A percentile compares a stretch with the other conserved stretches of the same genome.
Conservation (phyloP, 805 yeast genomes). For the Brettanomyces sp. region DNA sequence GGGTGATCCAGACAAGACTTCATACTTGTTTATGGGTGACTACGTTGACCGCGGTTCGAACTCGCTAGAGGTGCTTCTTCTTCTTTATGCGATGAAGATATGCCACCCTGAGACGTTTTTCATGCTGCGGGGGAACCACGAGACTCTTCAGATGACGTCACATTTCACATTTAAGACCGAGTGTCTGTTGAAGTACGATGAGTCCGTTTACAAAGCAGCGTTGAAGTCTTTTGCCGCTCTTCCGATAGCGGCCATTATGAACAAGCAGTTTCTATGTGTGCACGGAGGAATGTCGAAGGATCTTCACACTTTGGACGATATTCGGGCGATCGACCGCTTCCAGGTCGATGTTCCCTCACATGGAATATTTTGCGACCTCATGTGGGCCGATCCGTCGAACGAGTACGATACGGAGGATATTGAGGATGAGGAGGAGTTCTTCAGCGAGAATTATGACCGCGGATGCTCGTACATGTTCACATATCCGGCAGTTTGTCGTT, state of each 20-base stretch:
- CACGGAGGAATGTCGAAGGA: constrained; percentile 96
- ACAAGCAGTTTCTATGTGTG: constrained; percentile 87
- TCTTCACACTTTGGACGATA: constrained; percentile 57
- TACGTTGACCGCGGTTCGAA: constrained; percentile 93
- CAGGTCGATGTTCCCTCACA: constrained; percentile 80
- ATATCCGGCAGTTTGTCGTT: constrained; percentile 71
- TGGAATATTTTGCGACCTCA: constrained; percentile 88
- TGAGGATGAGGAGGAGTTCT: constrained; percentile 4
- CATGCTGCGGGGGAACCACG: constrained; percentile 91
- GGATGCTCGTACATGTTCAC: constrained; percentile 92
- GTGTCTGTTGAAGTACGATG: constrained; percentile 75
- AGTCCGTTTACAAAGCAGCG: constrained; percentile 58
- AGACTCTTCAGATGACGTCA: constrained; percentile 84
- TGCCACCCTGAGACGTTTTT: constrained; percentile 66
- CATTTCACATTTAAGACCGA: constrained; percentile 90
- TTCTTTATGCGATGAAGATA: constrained; percentile 70
- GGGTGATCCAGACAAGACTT: constrained; percentile 69
- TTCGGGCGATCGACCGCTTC: constrained; percentile 66
- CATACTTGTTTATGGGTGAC: constrained; percentile 83
- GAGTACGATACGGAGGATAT: constrained; percentile 59
- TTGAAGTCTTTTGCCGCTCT: constrained; percentile 74
- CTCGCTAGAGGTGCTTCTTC: constrained; percentile 72
- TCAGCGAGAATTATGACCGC: constrained; percentile 59
- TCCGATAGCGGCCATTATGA: constrained; percentile 90
- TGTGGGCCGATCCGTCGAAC: constrained; percentile 96